Evolutionary conservation across 2,329 filamentous ascomycete species (phyloP), one percentile per base, ranked within the genome.

Genomic region (Dothideomycetidae sp.): DNA sequence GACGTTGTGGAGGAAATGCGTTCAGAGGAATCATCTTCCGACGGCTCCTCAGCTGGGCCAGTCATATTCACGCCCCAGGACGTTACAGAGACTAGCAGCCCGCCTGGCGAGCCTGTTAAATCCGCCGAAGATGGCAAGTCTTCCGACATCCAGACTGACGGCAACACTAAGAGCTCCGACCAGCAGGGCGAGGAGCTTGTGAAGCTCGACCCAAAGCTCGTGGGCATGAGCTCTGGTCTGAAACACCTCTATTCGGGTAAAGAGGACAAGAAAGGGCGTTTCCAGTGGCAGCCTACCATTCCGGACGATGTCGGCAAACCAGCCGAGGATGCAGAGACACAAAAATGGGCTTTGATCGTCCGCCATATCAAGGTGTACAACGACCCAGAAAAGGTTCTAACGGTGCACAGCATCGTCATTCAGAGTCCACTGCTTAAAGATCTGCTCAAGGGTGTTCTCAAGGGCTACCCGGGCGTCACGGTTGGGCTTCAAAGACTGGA

Each of bases 391-490:
- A 76, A 75, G 52, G 70, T 69, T 31, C 65, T 78, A 19, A 58
- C 69, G 37, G 64, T 77, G 15, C 64, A 79, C 48, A 75, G 70
- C 32, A 68, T 81, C 41, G 63, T 78, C 31, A 57, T 81, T 4
- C 75, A 81, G 53, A 75, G 69, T 13, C 71, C 73, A 1, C 60
- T 66, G 37, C 56, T 81, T 30, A 76, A 75, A 54, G 58, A 61
- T 2, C 63, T 71, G 3, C 60, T 81, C 0, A 59, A 58, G 7
- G 60, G 66, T 9, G 62, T 78, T 5, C 60, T 79, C 14, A 55
- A 62, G 1, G 68, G 62, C 5, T 79, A 78, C 41, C 70, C 71
- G 0, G 73, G 75, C 1, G 61, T 81, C 18, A 70, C 71, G 2
- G 67, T 70, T 21, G 64, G 62, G 9, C 58, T 81, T 16, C 63